Percentiles rank a stretch among this genome's conserved stretches.
These are phyloP conservation scores for barrel medic (Medicago truncatula) DNA, from an alignment of 306 rosid genomes.

Conservation along the genomic window DNA sequence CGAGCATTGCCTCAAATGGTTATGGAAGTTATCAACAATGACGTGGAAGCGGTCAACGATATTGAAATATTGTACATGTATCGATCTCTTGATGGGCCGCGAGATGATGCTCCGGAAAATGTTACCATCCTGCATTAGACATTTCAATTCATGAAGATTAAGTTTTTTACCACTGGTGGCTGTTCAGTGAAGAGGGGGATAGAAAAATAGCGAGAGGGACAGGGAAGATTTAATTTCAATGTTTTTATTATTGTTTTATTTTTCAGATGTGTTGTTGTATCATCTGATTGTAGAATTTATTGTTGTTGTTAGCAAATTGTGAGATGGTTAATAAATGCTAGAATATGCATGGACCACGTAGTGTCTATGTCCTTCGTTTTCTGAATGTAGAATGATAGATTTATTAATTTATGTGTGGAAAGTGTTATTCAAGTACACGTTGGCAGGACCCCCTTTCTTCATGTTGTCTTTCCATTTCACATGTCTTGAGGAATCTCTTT, in stretches of 20 bases:
- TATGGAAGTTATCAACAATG: constrained; percentile 66
- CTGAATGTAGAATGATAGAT: constrained; percentile 56
- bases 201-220: too few relatives aligned
- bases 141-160: constrained; percentile 35
- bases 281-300: constrained; percentile 76
- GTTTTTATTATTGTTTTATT: constrained; percentile 20
- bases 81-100: constrained; percentile 62
- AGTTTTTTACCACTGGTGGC: constrained; percentile 41
- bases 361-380: constrained; percentile 42
- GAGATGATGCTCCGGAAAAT: constrained; percentile 65
- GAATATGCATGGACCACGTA: constrained; percentile 52
- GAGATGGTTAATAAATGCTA: constrained; percentile 86
- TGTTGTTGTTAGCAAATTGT: constrained; percentile 70
- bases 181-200: constrained; percentile 27
- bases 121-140: constrained; percentile 68
- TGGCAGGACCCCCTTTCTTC: constrained; percentile 47
- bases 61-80: constrained; percentile 49
- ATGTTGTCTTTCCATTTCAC: constrained; percentile 37
- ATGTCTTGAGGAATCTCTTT: constrained; percentile 23
- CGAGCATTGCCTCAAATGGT: constrained; percentile 69
- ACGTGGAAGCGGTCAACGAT: constrained; percentile 10
- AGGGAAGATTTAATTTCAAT: constrained; percentile 41
- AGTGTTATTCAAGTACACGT: constrained; percentile 61
- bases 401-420: constrained; percentile 66
- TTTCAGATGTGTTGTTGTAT: constrained; percentile 63